phyloP scores from a whole-genome alignment of 371 early-diverging fungal genomes.

The Dichotomocladium elegans region DNA sequence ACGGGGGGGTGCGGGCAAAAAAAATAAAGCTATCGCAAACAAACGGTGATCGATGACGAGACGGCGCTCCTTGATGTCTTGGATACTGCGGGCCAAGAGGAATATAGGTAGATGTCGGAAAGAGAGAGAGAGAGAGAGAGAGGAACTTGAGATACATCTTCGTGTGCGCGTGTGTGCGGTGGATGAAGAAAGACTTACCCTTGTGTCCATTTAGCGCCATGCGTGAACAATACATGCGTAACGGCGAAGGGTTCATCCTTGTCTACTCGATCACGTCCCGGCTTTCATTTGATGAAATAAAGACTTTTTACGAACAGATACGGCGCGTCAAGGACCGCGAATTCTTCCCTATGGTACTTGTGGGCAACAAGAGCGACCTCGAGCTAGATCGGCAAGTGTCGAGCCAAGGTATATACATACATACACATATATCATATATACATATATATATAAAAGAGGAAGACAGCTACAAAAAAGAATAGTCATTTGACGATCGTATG shows the following conservation, averaged over 20 bases:
- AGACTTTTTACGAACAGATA: conserved; percentile 77
- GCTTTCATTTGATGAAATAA: conserved; percentile 78
- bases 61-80: conserved; percentile 88
- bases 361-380: conserved; percentile 92
- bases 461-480: background rate
- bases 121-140: too few species aligned
- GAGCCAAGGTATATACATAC: conserved; percentile 66
- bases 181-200: background rate
- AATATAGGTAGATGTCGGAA: conserved; percentile 78
- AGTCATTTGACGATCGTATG: background rate
- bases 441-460: too few species aligned
- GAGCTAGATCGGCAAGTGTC: conserved; percentile 73
- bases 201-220: too few species aligned
- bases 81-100: conserved; percentile 89
- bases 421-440: too few species aligned
- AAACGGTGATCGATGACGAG: conserved; percentile 85
- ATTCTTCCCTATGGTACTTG: conserved; percentile 79
- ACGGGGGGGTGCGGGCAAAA: too few species aligned
- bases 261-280: conserved; percentile 84
- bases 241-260: conserved; percentile 86
- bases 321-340: conserved; percentile 78
- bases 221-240: too few species aligned
- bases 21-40: conserved; percentile 80
- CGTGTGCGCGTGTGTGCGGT: background rate
- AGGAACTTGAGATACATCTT: too few species aligned